These are phyloP conservation scores for Komagataella ulmi DNA, from an alignment of 805 yeast genomes.

Conservation along the genomic window DNA sequence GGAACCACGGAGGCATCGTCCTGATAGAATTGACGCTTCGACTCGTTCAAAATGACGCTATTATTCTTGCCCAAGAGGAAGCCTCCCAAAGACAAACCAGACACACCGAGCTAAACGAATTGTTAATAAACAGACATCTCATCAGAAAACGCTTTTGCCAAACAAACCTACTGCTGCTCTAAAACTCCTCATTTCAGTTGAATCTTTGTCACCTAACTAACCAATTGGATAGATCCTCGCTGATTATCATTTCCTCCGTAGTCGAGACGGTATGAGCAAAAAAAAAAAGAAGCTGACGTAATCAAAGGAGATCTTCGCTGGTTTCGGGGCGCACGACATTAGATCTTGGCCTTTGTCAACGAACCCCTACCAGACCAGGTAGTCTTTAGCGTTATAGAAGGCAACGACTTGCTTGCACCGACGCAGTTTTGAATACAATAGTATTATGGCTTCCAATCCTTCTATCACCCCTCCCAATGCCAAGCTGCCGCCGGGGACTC, in stretches of 20 bases:
- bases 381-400: neutral
- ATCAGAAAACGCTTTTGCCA: neutral
- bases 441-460: neutral
- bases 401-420: neutral
- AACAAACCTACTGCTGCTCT: neutral
- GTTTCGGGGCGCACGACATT: neutral
- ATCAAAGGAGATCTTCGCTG: neutral
- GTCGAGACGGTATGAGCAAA: no score
- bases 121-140: neutral
- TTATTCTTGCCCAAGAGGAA: neutral
- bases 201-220: neutral
- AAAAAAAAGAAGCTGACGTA: no score
- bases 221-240: neutral
- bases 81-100: neutral
- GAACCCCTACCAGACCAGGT: neutral
- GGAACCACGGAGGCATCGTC: constrained; percentile 32
- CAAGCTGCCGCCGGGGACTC: constrained; percentile 62
- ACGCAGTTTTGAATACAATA: neutral
- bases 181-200: neutral
- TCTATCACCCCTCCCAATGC: constrained; percentile 19
- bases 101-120: neutral
- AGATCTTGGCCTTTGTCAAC: neutral
- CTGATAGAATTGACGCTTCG: constrained; percentile 32
- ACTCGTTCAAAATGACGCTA: neutral
- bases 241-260: neutral